phyloP scores from a whole-genome alignment of 805 yeast species.

The Candida sakaeoensis region DNA sequence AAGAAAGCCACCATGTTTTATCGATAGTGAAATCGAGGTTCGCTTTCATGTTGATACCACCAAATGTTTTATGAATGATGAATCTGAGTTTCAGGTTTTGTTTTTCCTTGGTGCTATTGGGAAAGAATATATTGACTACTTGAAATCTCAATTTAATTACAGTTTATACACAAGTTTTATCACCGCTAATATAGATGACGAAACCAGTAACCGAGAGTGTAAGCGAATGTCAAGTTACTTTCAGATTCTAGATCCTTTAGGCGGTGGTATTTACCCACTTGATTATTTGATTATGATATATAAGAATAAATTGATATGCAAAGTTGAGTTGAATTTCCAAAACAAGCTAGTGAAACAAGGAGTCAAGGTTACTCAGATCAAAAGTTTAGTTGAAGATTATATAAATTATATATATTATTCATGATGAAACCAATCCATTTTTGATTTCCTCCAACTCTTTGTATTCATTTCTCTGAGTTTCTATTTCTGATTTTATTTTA shows the following conservation, averaged over 20 bases:
- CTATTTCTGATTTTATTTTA: slow-evolving; percentile 39
- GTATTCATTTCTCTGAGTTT: slow-evolving; percentile 36
- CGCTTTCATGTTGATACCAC: background rate
- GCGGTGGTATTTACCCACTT: slow-evolving; percentile 35
- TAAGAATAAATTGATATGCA: slow-evolving; percentile 9
- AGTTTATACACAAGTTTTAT: slow-evolving; percentile 7
- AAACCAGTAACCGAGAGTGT: slow-evolving; percentile 17
- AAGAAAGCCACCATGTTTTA: background rate
- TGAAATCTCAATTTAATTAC: slow-evolving; percentile 1
- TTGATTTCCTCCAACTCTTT: slow-evolving; percentile 39
- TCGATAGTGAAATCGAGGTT: background rate
- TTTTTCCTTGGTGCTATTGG: slow-evolving; percentile 32
- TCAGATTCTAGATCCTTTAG: slow-evolving; percentile 28
- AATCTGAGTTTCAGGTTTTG: slow-evolving; percentile 13
- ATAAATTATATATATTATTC: background rate
- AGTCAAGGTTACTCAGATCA: background rate
- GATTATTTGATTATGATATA: slow-evolving; percentile 22
- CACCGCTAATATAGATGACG: slow-evolving; percentile 7
- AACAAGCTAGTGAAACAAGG: background rate
- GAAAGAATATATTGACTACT: slow-evolving; percentile 21
- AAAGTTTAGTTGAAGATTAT: background rate
- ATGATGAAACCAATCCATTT: slow-evolving; percentile 34
- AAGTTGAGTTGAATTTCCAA: slow-evolving; percentile 6
- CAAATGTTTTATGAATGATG: slow-evolving; percentile 1
- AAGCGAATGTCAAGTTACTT: slow-evolving; percentile 20